Base-by-base conservation (phyloP, 331 rosid species). In the Pyracantha coccinea region DNA sequence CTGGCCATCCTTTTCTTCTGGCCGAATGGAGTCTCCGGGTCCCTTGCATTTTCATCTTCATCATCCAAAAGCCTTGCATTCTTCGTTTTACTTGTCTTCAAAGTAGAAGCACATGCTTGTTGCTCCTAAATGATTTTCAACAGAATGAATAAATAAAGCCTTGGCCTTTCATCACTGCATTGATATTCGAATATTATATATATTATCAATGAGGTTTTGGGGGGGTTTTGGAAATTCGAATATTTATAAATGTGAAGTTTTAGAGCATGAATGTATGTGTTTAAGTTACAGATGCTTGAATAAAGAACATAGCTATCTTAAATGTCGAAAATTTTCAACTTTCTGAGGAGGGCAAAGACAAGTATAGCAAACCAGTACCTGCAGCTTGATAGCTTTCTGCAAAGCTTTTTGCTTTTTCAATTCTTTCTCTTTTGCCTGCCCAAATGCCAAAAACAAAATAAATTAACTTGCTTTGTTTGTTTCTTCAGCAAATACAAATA, bases 361-460 rank as follows among this genome's bases (percentile, higher is more conserved):
- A 38, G 45, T 7, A 50, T 38, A 35, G 54, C 20, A 57, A 12
- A n/a, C 20, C 14, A 20, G 72, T 65, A 93, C 98, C 96, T 89
- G 91, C 33, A 79, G 78, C 83, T 85, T 87, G 15, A 87, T 88
- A 69, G 94, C 92, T 79, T 91, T 90, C 84, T 92, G 95, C 0
- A 78, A 78, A 67, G 89, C 90, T 45, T 94, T 94, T 75, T 88
- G 87, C 83, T 82, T 90, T 68, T 92, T 92, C 88, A 94, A 68
- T 85, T 88, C 96, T 57, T 94, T 94, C 87, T 91, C 99, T 71
- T 92, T 90, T 10, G 97, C 99, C 99, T 91, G 84, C 75, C 77
- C 14, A 32, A 38, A 38, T 35, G 44, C 44, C 44, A 38, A 38
- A 2, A 65, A 57, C 4, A 9, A 10, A 38, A 38, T 10, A 38